Evolutionary conservation across 768 basidiomycete genomes (phyloP).

Genomic region (Lentinula boryana): DNA sequence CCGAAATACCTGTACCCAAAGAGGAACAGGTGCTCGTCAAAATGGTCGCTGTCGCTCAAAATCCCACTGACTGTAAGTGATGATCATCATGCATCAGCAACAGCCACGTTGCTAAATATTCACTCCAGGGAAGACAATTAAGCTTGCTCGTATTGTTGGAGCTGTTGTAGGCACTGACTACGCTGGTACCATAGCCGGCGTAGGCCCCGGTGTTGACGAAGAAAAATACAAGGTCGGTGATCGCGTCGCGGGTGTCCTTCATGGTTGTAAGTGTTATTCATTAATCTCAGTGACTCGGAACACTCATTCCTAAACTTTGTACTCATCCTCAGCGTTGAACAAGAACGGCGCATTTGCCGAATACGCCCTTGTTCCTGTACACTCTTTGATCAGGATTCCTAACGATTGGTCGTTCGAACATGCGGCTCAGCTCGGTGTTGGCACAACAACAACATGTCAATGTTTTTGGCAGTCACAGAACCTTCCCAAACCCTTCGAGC

Average conservation of each 20-base stretch:
- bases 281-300: too few species aligned
- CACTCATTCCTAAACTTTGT: not conserved
- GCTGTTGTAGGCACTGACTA: conserved; percentile 6
- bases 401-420: conserved; percentile 5
- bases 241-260: conserved; percentile 7
- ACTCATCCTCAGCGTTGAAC: not conserved
- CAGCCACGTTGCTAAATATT: not conserved
- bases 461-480: conserved; percentile 5
- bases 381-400: not conserved
- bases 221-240: conserved; percentile 1
- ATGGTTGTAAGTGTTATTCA: conserved; percentile 1
- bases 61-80: conserved; percentile 12
- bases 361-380: conserved; percentile 2
- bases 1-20: conserved; percentile 7
- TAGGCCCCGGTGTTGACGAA: conserved; percentile 2
- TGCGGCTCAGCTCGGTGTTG: conserved; percentile 4
- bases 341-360: conserved; percentile 8
- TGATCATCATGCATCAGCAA: not conserved
- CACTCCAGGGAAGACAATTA: conserved; percentile 1
- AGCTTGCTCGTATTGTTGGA: conserved; percentile 2
- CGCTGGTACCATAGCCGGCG: conserved; percentile 6
- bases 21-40: conserved; percentile 11
- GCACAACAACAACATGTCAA: conserved; percentile 4
- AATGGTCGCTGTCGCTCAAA: conserved; percentile 8
- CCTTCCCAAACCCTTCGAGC: not conserved